These are phyloP conservation scores for Casaregolazyma suthepensis DNA, from an alignment of 1,139 yeast species.

Conservation along the genomic window DNA sequence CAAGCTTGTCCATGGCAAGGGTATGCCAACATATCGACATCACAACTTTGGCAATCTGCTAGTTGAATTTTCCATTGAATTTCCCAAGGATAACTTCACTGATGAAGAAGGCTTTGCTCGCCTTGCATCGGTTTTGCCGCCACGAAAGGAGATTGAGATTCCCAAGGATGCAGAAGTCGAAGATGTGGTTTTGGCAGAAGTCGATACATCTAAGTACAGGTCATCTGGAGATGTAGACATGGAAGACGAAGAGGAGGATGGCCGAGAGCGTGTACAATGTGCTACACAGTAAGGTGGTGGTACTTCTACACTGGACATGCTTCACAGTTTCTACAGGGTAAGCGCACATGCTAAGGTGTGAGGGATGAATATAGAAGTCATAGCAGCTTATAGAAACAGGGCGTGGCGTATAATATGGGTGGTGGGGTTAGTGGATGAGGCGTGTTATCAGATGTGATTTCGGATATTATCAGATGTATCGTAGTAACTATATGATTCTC, in stretches of 20 bases:
- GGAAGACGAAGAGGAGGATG: constrained; percentile 56
- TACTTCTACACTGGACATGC: neutral
- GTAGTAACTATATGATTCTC: no score
- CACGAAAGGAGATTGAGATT: constrained; percentile 30
- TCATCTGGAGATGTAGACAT: constrained; percentile 35
- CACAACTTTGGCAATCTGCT: constrained; percentile 45
- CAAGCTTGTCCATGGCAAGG: constrained; percentile 85
- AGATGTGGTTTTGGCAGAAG: constrained; percentile 66
- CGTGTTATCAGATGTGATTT: no score
- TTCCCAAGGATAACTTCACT: constrained; percentile 41
- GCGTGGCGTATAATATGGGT: neutral
- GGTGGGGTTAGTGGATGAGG: no score
- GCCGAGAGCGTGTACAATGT: constrained; percentile 63
- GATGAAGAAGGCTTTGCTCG: constrained; percentile 34
- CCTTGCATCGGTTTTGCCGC: constrained; percentile 40
- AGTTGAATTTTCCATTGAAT: constrained; percentile 45
- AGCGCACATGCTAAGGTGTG: neutral
- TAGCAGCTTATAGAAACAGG: neutral
- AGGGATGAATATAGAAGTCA: neutral
- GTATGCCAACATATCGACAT: constrained; percentile 74
- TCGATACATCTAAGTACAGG: constrained; percentile 51
- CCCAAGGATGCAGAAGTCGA: constrained; percentile 50
- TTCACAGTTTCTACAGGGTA: neutral
- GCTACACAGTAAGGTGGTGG: constrained; percentile 58
- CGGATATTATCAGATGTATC: no score